Evolutionary conservation across 2,329 filamentous ascomycete genomes (phyloP), one percentile per base, ranked within the genome.

Genomic region (Xylaria multiplex): DNA sequence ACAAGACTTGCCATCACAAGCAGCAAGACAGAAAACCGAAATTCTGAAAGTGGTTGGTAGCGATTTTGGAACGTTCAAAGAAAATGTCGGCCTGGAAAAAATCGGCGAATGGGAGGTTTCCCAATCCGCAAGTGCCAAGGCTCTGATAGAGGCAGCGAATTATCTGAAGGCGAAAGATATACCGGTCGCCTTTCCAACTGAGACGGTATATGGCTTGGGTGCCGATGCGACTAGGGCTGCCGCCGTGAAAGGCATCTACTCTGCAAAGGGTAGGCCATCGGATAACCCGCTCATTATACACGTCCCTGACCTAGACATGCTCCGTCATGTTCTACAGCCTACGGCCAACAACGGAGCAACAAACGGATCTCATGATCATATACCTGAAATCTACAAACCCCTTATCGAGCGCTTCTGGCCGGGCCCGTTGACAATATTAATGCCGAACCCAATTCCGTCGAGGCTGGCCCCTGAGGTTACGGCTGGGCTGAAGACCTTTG

Each of bases 211-310:
- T 77, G 96, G 96, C 0, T 85, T 99, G 7, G 96, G 93, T n/a
- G 96, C 96, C 14, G 96, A 98, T 81, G 96, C 96, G 11, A 98
- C 94, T 30, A 88, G 93, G 73, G 93, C 90, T 74, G 84, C 82
- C 27, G 91, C 95, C 1, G 95, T 98, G 6, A 89, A 86, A 75
- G 94, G 93, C n/a, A 99, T 99, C 71, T 99, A 96, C 79, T 85
- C 88, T 24, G 93, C 93, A 59, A 99, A 99, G 81, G 91, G 93
- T 62, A 83, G 96, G 62, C 96, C 96, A 3, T 91, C 91, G 6
- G 96, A 99, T 77, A 99, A 99, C 77, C 96, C 96, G 19, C 86
- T 99, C 65, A 99, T 99, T 72, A 90, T 97, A 27, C 96, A 99
- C 78, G 85, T 98, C 60, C 90, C 90, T 73, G 96, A 96, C 61